A percentile compares a stretch with the other conserved stretches of the same genome.
These are phyloP conservation scores for Umbellularia californica DNA, from an alignment of 164 flowering plant species.

Conservation along the genomic window DNA sequence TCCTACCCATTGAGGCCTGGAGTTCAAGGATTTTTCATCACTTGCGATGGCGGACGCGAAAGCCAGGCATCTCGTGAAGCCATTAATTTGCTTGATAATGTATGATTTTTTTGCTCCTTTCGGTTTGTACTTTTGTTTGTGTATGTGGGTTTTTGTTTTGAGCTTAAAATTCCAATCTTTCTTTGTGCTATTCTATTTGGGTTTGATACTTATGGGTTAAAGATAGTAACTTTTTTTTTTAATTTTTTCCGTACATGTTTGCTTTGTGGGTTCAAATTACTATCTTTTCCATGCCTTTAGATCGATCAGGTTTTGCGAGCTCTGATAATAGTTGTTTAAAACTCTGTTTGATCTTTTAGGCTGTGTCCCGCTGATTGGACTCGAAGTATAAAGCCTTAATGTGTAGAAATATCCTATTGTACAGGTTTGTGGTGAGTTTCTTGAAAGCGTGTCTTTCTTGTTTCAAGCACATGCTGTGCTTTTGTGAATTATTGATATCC, in stretches of 20 bases:
- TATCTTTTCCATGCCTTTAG: too few species aligned
- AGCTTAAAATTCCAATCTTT: neutral
- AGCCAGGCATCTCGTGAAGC: constrained; percentile 86
- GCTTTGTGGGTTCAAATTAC: neutral
- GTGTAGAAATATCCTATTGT: too few species aligned
- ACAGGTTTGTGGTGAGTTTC: too few species aligned
- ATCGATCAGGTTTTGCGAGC: too few species aligned
- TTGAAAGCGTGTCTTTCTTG: too few species aligned
- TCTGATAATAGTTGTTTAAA: too few species aligned
- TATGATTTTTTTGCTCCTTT: constrained; percentile 21
- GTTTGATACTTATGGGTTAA: neutral
- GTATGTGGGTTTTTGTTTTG: neutral
- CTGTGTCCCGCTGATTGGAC: too few species aligned
- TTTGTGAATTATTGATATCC: too few species aligned
- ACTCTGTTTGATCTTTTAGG: too few species aligned
- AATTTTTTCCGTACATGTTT: neutral
- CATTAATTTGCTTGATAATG: constrained; percentile 70
- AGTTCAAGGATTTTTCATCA: constrained; percentile 85
- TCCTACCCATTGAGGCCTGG: constrained; percentile 74
- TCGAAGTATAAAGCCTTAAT: too few species aligned
- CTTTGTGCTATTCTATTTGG: neutral
- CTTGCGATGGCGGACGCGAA: constrained; percentile 96
- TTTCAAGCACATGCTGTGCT: too few species aligned
- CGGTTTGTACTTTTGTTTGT: too few species aligned
- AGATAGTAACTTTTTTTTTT: neutral